Evolutionary conservation across 2,329 filamentous ascomycete genomes (phyloP).

Genomic region (Stemphylium vesicarium): DNA sequence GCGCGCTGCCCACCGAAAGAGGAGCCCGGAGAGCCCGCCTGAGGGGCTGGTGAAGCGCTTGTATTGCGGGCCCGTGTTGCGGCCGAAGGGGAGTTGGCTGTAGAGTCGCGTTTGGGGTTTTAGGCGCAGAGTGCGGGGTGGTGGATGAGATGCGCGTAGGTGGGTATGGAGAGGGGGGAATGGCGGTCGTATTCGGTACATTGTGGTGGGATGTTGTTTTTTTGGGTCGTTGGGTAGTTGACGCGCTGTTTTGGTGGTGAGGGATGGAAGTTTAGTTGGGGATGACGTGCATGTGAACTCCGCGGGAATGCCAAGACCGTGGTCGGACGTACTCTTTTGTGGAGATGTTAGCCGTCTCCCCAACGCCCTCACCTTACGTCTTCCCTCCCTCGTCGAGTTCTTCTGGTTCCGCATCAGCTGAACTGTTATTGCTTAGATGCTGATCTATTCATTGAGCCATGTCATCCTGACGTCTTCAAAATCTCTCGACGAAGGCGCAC

Average conservation of each 20-base stretch:
- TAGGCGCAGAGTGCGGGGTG: not conserved
- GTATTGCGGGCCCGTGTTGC: conserved; percentile 30
- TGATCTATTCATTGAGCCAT: too few species aligned
- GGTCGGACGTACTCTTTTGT: too few species aligned
- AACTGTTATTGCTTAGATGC: too few species aligned
- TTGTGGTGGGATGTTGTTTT: conserved; percentile 3
- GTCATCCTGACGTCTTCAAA: too few species aligned
- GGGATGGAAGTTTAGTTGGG: not conserved
- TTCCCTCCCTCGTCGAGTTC: not conserved
- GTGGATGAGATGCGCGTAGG: not conserved
- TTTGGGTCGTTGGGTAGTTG: too few species aligned
- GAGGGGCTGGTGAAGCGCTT: conserved; percentile 35
- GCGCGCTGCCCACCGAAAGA: conserved; percentile 49
- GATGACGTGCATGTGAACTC: conserved; percentile 13
- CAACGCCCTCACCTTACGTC: too few species aligned
- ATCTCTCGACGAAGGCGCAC: too few species aligned
- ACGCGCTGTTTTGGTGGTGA: not conserved
- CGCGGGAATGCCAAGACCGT: conserved; percentile 23
- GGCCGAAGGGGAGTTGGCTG: conserved; percentile 32
- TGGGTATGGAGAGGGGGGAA: conserved; percentile 7
- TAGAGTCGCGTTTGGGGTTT: conserved; percentile 25
- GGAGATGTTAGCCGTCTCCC: too few species aligned
- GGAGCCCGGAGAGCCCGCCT: conserved; percentile 27
- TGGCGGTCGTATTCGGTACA: conserved; percentile 27
- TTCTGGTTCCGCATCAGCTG: too few species aligned